Base-by-base conservation (phyloP, 352 stramenopile species). In the Globisporangium nodosum region DNA sequence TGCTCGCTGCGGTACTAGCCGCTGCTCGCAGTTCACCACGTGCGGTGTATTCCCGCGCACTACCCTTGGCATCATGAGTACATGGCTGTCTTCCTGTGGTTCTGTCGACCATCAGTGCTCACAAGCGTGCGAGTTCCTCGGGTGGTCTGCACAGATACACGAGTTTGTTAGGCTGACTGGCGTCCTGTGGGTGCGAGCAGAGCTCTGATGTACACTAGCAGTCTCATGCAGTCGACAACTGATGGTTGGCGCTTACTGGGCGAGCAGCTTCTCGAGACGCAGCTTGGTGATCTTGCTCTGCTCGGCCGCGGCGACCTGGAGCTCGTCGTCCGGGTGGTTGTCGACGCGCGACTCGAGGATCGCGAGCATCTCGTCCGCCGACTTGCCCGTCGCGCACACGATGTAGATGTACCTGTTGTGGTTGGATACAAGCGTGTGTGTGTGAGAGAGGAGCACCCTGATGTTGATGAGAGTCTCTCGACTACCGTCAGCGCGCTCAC, bases 1-100 rank as follows among this genome's bases (percentile, higher is more conserved):
- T 74, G 87, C 39, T 95, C 87, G 39, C 77, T 98, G 51, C 80
- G 85, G 48, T 97, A 96, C 63, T 97, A 90, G 77, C 3, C 6
- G 0, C 12, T 27, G 12, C 15, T 35, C n/a, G 39, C 21, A 24
- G 20, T 16, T 58, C 8, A 20, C 8, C 8, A 37, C n/a, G 33
- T 15, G 30, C 16, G 3, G 37, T 43, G 37, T 43, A 43, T 18
- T 16, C 37, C 0, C 37, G 40, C 40, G 15, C 18, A 45, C 6
- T 4, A 20, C 8, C 11, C 33, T 21, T 16, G 15, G 6, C 4
- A 5, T 49, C 43, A 49, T 15, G n/a, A 30, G 16, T 24, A 20
- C 12, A 24, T 27, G 18, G 43, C 4, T 43, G 37, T 43, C 37
- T 13, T 8, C 6, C 40, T 11, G 40, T 18, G 18, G 9, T n/a